A percentile compares a stretch with the other conserved stretches of the same genome.
Conservation (phyloP, 805 yeast species). For the Schizosaccharomyces pombe region ASM294v3 CU329670.1:775501-776000, state of each 20-base stretch:
- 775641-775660: conserved; percentile 35
- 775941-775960: too few species aligned
- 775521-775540: neutral
- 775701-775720: conserved; percentile 12
- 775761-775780: conserved; percentile 14
- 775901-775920: too few species aligned
- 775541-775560: neutral
- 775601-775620: too few species aligned
- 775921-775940: too few species aligned
- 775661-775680: conserved; percentile 40
- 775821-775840: neutral
- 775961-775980: too few species aligned
- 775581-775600: neutral
- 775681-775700: conserved; percentile 20
- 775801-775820: neutral
- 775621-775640: neutral
- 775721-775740: conserved; percentile 5
- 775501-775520: conserved; percentile 61
- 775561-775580: neutral
- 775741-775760: conserved; percentile 4
- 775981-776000: too few species aligned
- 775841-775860: neutral
- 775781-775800: neutral
- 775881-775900: neutral
- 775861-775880: neutral